Percentiles rank a stretch among this genome's conserved stretches.
Conservation (phyloP, 805 yeast species). For the Diddensiella transvaalensis region DNA sequence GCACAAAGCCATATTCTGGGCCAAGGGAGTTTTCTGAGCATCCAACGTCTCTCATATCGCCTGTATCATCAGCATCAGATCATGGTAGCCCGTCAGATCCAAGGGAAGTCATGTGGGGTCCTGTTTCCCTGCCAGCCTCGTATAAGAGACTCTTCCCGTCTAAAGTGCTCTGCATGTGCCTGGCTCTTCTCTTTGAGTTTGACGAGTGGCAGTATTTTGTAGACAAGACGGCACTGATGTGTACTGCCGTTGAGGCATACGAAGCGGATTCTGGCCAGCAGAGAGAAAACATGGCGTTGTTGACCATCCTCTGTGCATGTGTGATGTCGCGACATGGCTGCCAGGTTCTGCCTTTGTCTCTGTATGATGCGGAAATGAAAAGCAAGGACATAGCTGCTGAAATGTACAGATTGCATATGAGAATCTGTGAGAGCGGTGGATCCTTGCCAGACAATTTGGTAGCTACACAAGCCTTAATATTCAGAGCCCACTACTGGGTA, state of each 20-base stretch:
- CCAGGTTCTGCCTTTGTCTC: background rate
- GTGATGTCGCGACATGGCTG: conserved; percentile 2
- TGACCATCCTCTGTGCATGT: background rate
- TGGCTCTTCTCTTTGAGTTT: background rate
- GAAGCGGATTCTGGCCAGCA: background rate
- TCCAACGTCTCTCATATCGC: background rate
- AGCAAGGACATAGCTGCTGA: background rate
- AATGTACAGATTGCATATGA: background rate
- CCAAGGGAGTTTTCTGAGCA: background rate
- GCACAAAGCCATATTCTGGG: background rate
- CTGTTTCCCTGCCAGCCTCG: background rate
- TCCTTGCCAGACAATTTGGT: background rate
- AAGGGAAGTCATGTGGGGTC: background rate
- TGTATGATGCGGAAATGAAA: background rate
- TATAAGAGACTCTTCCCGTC: background rate
- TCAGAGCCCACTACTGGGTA: conserved; percentile 5
- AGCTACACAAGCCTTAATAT: background rate
- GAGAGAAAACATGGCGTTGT: background rate
- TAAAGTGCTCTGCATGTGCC: background rate
- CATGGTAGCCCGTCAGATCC: background rate
- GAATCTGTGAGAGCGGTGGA: background rate
- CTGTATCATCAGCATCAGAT: background rate
- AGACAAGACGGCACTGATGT: background rate
- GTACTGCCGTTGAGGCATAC: background rate
- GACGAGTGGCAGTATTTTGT: background rate